Evolutionary conservation across 129 eudicot genomes (phyloP).

Genomic region (Flaveria ramosissima): DNA sequence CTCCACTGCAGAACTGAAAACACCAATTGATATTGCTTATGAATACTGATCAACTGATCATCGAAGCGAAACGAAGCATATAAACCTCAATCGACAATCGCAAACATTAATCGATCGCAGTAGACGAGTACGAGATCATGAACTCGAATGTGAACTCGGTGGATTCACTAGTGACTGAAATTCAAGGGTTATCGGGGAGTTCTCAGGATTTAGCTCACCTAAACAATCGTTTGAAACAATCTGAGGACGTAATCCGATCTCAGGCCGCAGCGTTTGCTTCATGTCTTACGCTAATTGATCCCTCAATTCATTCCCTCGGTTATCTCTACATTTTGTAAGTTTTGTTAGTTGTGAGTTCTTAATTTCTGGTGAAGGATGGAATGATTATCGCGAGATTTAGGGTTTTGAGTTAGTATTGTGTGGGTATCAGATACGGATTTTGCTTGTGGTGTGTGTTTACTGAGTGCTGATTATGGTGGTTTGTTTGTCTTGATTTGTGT

Average conservation of each 20-base stretch:
- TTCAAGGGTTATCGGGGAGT: conserved; percentile 59
- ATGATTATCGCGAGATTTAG: conserved; percentile 22
- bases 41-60: not conserved
- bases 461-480: no score
- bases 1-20: no score
- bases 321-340: conserved; percentile 72
- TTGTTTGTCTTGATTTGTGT: no score
- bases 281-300: conserved; percentile 64
- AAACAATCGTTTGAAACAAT: conserved; percentile 54
- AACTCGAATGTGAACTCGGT: conserved; percentile 48
- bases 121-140: not conserved
- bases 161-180: conserved; percentile 62
- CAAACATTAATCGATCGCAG: not conserved
- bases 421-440: not conserved
- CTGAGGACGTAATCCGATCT: conserved; percentile 53
- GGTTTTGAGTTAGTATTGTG: conserved; percentile 15
- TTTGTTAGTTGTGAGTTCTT: not conserved
- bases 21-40: not conserved
- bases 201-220: conserved; percentile 48
- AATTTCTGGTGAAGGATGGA: not conserved
- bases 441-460: no score
- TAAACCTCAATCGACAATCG: conserved; percentile 6
- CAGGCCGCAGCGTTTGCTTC: conserved; percentile 59
- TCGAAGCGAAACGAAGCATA: conserved; percentile 9
- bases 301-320: conserved; percentile 85